phyloP scores from a whole-genome alignment of 1,284 basidiomycete genomes.

The Sporisorium iseilematis-ciliati region DNA sequence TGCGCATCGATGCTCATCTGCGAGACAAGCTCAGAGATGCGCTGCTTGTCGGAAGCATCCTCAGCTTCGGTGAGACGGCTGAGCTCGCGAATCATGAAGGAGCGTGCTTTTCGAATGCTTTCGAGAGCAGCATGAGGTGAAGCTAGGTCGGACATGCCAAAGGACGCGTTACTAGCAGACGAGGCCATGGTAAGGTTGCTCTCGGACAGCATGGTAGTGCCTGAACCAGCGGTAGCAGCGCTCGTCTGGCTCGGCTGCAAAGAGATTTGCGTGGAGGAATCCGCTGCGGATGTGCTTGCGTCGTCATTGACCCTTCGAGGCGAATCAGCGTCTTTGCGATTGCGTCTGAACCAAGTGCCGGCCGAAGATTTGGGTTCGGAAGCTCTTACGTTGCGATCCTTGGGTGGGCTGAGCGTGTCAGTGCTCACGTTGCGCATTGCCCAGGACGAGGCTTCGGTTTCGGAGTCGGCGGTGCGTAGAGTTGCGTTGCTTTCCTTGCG shows the following conservation, averaged over 20 bases:
- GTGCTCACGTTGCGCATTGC: conserved; percentile 42
- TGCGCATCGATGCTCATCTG: conserved; percentile 25
- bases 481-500: conserved; percentile 38
- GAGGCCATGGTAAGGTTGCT: conserved; percentile 33
- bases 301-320: conserved; percentile 13
- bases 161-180: conserved; percentile 28
- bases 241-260: conserved; percentile 38
- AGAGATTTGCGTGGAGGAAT: conserved; percentile 21
- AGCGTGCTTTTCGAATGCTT: conserved; percentile 48
- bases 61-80: conserved; percentile 24
- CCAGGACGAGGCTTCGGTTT: conserved; percentile 18
- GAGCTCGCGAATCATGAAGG: conserved; percentile 52
- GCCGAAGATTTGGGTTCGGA: conserved; percentile 14
- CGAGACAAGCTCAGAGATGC: conserved; percentile 38
- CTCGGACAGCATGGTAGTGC: conserved; percentile 34
- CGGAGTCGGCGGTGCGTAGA: conserved; percentile 26
- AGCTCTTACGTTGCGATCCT: conserved; percentile 5
- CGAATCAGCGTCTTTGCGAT: conserved; percentile 16
- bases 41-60: conserved; percentile 28
- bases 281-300: conserved; percentile 4
- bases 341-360: conserved; percentile 34
- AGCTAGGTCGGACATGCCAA: conserved; percentile 46
- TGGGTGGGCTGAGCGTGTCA: conserved; percentile 36
- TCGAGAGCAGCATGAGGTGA: conserved; percentile 47
- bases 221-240: conserved; percentile 32